A percentile compares a stretch with the other conserved stretches of the same genome.
Evolutionary conservation across 1,284 basidiomycete genomes (phyloP).

Genomic region (Volvariella volvacea): DNA sequence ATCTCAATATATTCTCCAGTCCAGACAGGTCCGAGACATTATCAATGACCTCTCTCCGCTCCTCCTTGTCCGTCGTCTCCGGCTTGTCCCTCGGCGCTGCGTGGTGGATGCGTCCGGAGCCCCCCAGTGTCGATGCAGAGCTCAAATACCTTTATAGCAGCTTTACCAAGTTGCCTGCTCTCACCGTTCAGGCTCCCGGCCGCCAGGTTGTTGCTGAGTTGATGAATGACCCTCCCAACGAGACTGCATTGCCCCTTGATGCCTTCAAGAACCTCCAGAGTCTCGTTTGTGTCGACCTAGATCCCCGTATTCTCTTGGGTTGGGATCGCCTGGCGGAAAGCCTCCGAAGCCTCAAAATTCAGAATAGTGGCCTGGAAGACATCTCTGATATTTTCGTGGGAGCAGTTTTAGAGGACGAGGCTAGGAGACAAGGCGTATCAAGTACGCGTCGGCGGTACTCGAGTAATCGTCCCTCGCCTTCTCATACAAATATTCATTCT

Average conservation of each 20-base stretch:
- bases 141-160: slow-evolving; percentile 83
- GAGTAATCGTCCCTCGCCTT: slow-evolving; percentile 34
- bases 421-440: slow-evolving; percentile 42
- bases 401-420: slow-evolving; percentile 70
- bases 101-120: slow-evolving; percentile 63
- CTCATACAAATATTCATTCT: slow-evolving; percentile 42
- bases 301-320: slow-evolving; percentile 77
- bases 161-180: slow-evolving; percentile 82
- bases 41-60: slow-evolving; percentile 74
- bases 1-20: slow-evolving; percentile 51
- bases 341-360: slow-evolving; percentile 68
- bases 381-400: slow-evolving; percentile 76
- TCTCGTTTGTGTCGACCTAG: slow-evolving; percentile 73
- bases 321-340: slow-evolving; percentile 78
- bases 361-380: slow-evolving; percentile 77
- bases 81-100: slow-evolving; percentile 61
- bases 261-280: slow-evolving; percentile 78
- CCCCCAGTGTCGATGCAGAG: slow-evolving; percentile 58
- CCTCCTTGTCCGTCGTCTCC: slow-evolving; percentile 74
- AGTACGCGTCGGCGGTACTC: slow-evolving; percentile 30
- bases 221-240: slow-evolving; percentile 63
- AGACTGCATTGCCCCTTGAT: slow-evolving; percentile 75
- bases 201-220: slow-evolving; percentile 66
- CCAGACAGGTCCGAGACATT: slow-evolving; percentile 67
- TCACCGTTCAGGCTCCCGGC: slow-evolving; percentile 56